A percentile compares a stretch with the other conserved stretches of the same genome.
phyloP scores from a whole-genome alignment of 306 rosid genomes.

The Purshia tridentata region DNA sequence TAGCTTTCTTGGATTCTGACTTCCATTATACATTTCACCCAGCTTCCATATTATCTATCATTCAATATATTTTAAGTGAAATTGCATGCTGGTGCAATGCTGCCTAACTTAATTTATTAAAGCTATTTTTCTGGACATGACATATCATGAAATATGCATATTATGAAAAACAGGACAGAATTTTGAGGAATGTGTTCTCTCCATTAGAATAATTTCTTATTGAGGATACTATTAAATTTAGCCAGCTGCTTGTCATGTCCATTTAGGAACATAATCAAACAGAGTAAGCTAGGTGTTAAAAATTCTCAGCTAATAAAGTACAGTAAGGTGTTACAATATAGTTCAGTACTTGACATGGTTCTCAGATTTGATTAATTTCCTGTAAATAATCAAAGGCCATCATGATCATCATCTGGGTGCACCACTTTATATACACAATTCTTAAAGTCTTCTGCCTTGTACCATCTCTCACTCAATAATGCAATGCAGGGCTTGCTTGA shows the following conservation, averaged over 20 bases:
- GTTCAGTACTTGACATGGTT: neutral
- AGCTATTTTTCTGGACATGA: too few species aligned
- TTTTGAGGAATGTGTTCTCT: conserved; percentile 26
- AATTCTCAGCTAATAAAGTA: neutral
- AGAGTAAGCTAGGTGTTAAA: neutral
- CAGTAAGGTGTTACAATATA: too few species aligned
- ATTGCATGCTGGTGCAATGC: conserved; percentile 29
- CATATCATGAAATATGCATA: neutral
- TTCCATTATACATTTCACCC: conserved; percentile 11
- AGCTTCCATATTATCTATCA: neutral
- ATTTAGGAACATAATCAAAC: conserved; percentile 18
- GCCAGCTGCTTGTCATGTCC: conserved; percentile 13
- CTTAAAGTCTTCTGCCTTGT: too few species aligned
- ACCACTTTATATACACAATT: neutral
- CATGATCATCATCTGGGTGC: neutral
- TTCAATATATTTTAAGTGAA: neutral
- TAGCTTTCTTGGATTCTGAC: conserved; percentile 23
- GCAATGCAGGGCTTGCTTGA: neutral
- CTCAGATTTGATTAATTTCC: neutral
- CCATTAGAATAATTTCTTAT: conserved; percentile 20
- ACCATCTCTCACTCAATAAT: neutral
- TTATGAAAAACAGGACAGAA: conserved; percentile 18
- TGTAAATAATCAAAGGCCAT: too few species aligned
- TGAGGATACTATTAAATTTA: neutral
- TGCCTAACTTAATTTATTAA: conserved; percentile 32